Conservation (phyloP, 495 filamentous ascomycete species). For the Bacidia gigantensis region DNA sequence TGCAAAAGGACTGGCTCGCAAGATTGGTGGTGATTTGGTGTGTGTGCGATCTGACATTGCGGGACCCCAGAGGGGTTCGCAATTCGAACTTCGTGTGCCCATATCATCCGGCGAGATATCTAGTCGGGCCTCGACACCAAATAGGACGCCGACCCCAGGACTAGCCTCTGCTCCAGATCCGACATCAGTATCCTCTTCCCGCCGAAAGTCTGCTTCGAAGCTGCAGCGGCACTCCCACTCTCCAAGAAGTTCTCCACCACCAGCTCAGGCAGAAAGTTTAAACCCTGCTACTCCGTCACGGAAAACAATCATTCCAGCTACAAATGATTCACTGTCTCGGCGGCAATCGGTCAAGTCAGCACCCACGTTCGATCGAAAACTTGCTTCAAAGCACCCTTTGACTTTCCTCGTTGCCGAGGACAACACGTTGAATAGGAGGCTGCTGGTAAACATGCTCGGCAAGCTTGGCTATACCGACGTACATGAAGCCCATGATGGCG, state of each 20-base stretch:
- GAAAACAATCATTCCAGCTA: not conserved
- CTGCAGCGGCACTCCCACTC: not conserved
- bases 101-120: slow-evolving; percentile 36
- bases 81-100: slow-evolving; percentile 62
- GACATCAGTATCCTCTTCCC: not conserved
- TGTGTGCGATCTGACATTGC: slow-evolving; percentile 55
- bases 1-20: slow-evolving; percentile 61
- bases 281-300: not conserved
- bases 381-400: slow-evolving; percentile 47
- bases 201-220: slow-evolving; percentile 7
- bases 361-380: slow-evolving; percentile 19
- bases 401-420: slow-evolving; percentile 68
- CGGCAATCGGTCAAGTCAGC: not conserved
- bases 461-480: slow-evolving; percentile 57
- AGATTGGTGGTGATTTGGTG: slow-evolving; percentile 60
- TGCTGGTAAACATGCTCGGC: slow-evolving; percentile 54
- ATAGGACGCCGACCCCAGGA: slow-evolving; percentile 16
- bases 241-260: not conserved
- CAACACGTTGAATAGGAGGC: slow-evolving; percentile 65
- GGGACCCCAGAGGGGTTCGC: slow-evolving; percentile 53
- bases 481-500: slow-evolving; percentile 57
- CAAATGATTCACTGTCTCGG: slow-evolving; percentile 11
- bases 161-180: slow-evolving; percentile 13
- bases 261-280: slow-evolving; percentile 14
- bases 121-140: slow-evolving; percentile 30